Base-by-base conservation (phyloP, 495 filamentous ascomycete species). In the Lichina pygmaea region DNA sequence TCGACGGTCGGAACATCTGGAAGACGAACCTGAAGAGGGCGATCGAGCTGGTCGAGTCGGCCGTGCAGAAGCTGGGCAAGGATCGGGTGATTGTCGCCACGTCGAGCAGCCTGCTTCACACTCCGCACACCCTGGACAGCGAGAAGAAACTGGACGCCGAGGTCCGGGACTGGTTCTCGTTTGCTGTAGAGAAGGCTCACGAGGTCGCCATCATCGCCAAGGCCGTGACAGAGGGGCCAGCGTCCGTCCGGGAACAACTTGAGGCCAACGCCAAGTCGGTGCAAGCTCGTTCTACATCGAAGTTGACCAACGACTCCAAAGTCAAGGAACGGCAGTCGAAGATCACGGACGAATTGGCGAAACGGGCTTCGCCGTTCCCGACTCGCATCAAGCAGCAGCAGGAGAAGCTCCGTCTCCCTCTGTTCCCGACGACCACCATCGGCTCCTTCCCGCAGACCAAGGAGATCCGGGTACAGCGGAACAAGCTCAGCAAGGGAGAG, bases 1-100 rank as follows among this genome's bases (percentile, higher is more conserved):
- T 97, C 51, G 85, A 95, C 56, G 91, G 89, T 54, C 81, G 89
- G 58, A 97, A 97, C 72, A 97, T 97, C 73, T 97, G 89, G 89
- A 95, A 97, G 83, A 93, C 82, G 64, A 83, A 93, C 73, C 78
- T 92, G 63, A 73, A 84, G 70, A 71, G 71, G 54, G 82, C 86
- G 51, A 84, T 94, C 53, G 83, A 81, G 66, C 72, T 70, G 54
- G 75, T 86, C 52, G 78, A 94, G 71, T 70, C 73, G 34, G 86
- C 85, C 50, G 67, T 93, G 57, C 79, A 92, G 66, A 80, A 82
- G 63, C 76, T 97, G 44, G 86, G 91, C 62, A 80, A 86, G 65
- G 84, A 94, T 49, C 80, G 91, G 54, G 86, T 97, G 57, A 77
- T 95, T 53, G 83, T 97, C 49, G 77, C 89, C 52, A 94, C 83